Percentiles rank a stretch among this genome's conserved stretches.
Evolutionary conservation across 2,329 filamentous ascomycete species (phyloP).

Genomic region (Emmonsia crescens): DNA sequence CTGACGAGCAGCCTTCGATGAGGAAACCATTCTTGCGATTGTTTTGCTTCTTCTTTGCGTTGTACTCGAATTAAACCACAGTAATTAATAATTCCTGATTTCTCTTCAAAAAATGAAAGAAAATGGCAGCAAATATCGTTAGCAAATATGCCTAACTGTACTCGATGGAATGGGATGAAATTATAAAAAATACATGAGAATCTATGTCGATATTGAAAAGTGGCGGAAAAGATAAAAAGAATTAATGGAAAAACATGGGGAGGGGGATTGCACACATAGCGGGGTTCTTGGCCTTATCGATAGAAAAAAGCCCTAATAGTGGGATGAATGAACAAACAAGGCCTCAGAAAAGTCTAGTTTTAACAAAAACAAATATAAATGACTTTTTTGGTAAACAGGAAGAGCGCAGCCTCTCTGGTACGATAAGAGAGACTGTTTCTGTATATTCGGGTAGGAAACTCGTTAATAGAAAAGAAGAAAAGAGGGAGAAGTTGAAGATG

Average conservation of each 20-base stretch:
- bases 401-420: neutral
- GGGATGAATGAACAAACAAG: slow-evolving; percentile 7
- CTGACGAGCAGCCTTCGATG: slow-evolving; percentile 57
- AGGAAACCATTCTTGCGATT: slow-evolving; percentile 48
- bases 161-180: slow-evolving; percentile 1
- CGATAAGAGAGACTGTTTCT: slow-evolving; percentile 2
- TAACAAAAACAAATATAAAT: slow-evolving; percentile 7
- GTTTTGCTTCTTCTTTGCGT: neutral
- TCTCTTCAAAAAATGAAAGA: slow-evolving; percentile 11
- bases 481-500: slow-evolving; percentile 5
- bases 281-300: slow-evolving; percentile 32
- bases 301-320: slow-evolving; percentile 20
- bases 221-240: neutral
- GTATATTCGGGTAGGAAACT: slow-evolving; percentile 7
- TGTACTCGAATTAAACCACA: slow-evolving; percentile 3
- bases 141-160: neutral
- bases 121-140: neutral
- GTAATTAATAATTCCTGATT: neutral
- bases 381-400: slow-evolving; percentile 5
- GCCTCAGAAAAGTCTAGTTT: slow-evolving; percentile 3
- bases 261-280: slow-evolving; percentile 14
- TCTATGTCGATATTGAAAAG: slow-evolving; percentile 11
- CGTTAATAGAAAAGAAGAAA: slow-evolving; percentile 8
- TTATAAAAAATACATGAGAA: slow-evolving; percentile 11
- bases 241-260: slow-evolving; percentile 16